Evolutionary conservation across 2,329 filamentous ascomycete genomes (phyloP).

Genomic region (Colletotrichum caudatum): DNA sequence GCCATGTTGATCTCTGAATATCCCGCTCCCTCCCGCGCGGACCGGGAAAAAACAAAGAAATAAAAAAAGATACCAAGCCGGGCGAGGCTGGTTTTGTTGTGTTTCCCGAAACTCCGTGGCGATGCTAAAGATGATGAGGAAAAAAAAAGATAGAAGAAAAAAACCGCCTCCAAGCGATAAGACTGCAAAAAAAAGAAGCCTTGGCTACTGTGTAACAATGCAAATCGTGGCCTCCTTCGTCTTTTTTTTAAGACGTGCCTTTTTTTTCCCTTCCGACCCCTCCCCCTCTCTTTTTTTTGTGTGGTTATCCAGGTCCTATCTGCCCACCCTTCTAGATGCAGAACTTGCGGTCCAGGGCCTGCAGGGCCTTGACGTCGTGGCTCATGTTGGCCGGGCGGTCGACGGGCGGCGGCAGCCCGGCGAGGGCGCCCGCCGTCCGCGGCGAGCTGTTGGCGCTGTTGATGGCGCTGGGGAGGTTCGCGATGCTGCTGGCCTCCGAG

Average conservation of each 20-base stretch:
- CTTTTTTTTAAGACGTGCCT: too few species aligned
- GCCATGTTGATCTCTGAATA: conserved; percentile 14
- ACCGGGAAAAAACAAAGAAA: too few species aligned
- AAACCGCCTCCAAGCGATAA: background rate
- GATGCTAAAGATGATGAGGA: conserved; percentile 22
- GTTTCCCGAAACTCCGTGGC: conserved; percentile 35
- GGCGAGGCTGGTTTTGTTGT: background rate
- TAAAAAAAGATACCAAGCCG: background rate
- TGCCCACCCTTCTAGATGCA: conserved; percentile 47
- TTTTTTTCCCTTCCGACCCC: background rate
- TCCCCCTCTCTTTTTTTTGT: too few species aligned
- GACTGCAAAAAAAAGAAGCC: background rate
- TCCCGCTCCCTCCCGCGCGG: too few species aligned
- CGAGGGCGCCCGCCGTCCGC: conserved; percentile 57
- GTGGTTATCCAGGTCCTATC: too few species aligned
- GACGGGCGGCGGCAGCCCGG: conserved; percentile 63
- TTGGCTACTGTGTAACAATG: conserved; percentile 24
- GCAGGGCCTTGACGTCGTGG: conserved; percentile 74
- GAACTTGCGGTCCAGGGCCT: conserved; percentile 73
- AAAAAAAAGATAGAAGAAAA: conserved; percentile 3
- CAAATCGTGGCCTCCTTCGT: background rate
- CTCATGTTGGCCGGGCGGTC: conserved; percentile 66
- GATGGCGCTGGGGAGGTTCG: conserved; percentile 56
- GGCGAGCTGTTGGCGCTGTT: conserved; percentile 63
- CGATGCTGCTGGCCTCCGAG: conserved; percentile 59